phyloP scores from a whole-genome alignment of 805 yeast genomes.

The Yarrowia sp. region DNA sequence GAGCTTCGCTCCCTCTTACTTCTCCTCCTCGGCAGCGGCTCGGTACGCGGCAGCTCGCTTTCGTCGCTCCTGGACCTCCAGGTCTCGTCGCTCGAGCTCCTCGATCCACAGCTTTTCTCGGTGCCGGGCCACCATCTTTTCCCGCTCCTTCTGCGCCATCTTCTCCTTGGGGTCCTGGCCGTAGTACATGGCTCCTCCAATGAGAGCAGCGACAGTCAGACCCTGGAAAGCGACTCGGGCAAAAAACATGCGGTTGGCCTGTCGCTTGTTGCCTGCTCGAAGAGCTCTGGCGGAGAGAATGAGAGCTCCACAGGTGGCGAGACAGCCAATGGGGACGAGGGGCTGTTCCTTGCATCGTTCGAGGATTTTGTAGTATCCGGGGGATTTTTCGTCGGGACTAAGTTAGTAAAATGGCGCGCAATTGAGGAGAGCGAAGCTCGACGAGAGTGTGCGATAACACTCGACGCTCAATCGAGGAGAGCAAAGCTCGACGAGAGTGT shows the following conservation, averaged over 20 bases:
- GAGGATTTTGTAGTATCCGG: constrained; percentile 29
- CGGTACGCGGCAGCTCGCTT: constrained; percentile 52
- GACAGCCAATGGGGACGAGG: constrained; percentile 77
- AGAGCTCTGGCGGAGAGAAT: constrained; percentile 73
- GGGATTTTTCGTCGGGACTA: constrained; percentile 10
- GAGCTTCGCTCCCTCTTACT: background rate
- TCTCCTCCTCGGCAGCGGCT: background rate
- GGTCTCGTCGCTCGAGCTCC: constrained; percentile 78
- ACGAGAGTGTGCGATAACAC: no score
- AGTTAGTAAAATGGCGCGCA: background rate
- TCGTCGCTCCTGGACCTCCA: constrained; percentile 64
- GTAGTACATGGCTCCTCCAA: constrained; percentile 72
- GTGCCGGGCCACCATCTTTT: constrained; percentile 74
- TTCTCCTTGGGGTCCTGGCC: constrained; percentile 42
- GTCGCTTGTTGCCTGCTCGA: constrained; percentile 64
- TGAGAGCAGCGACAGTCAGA: constrained; percentile 75
- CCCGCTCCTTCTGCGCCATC: constrained; percentile 53
- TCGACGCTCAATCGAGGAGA: no score
- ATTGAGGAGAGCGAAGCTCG: no score
- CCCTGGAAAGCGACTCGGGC: constrained; percentile 89
- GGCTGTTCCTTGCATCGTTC: constrained; percentile 78
- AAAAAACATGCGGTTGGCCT: constrained; percentile 83
- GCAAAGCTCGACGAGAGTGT: no score
- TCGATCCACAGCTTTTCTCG: constrained; percentile 88
- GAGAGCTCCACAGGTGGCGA: constrained; percentile 79